Conservation (phyloP, 2,329 filamentous ascomycete species). For the Pleoardoris graminearum region DNA sequence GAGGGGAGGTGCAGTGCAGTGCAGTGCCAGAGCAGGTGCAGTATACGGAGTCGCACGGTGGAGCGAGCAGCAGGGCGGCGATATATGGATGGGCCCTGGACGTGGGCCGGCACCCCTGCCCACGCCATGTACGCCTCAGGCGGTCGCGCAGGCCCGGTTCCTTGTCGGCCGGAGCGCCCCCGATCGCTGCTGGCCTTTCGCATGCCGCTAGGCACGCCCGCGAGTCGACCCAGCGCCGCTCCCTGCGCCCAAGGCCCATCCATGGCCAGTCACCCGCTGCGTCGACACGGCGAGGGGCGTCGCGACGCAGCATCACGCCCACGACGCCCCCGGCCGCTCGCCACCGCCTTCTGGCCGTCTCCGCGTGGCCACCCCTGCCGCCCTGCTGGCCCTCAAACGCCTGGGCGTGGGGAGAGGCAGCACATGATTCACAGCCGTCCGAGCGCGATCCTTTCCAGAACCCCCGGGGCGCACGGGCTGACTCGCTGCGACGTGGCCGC, state of each 20-base stretch:
- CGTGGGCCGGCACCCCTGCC: constrained; percentile 11
- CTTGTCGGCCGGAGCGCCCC: constrained; percentile 10
- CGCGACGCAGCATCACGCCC: not conserved
- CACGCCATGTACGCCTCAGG: constrained; percentile 7
- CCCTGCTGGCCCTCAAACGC: constrained; percentile 18
- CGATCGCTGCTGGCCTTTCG: constrained; percentile 3
- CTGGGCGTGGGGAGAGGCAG: constrained; percentile 39
- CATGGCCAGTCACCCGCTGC: not conserved
- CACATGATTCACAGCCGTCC: constrained; percentile 31
- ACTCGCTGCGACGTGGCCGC: constrained; percentile 28
- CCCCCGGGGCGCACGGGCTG: constrained; percentile 30
- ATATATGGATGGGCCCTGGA: constrained; percentile 14
- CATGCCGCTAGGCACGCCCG: constrained; percentile 6
- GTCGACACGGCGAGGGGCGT: not conserved
- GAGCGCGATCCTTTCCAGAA: constrained; percentile 38
- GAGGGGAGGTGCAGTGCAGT: not conserved
- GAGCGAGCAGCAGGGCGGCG: constrained; percentile 8
- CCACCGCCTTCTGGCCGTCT: constrained; percentile 10
- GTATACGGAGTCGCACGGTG: not conserved
- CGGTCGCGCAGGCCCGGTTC: not conserved
- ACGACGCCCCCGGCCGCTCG: constrained; percentile 4
- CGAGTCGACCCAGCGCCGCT: constrained; percentile 2
- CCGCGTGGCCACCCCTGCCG: constrained; percentile 22
- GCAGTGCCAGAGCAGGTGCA: constrained; percentile 1
- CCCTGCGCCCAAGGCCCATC: not conserved